Conservation (phyloP, 2,329 filamentous ascomycete species). For the Cladobotryum mycophilum region DNA sequence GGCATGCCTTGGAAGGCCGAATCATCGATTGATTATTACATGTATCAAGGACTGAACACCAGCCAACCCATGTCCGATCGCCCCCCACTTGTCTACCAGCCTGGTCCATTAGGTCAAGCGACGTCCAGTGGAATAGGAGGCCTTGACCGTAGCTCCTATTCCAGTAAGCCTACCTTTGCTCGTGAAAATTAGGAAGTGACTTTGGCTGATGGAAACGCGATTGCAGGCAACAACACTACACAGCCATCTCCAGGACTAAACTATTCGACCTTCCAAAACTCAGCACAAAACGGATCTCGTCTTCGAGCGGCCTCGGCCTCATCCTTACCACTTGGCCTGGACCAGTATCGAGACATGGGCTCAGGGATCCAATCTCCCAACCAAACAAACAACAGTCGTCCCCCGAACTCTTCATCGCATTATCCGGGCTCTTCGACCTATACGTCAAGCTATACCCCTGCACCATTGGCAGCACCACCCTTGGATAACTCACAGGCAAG, state of each 20-base stretch:
- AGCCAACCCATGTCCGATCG: conserved; percentile 43
- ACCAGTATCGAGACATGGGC: conserved; percentile 38
- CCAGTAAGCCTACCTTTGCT: conserved; percentile 35
- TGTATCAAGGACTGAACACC: conserved; percentile 39
- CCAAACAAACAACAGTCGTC: conserved; percentile 1
- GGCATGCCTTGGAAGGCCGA: conserved; percentile 60
- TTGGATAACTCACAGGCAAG: conserved; percentile 10
- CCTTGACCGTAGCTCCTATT: conserved; percentile 48
- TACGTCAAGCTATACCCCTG: conserved; percentile 46
- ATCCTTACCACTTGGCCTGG: conserved; percentile 39
- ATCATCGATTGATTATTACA: conserved; percentile 48
- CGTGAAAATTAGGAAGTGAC: background rate
- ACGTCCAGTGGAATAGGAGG: conserved; percentile 33
- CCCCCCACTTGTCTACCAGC: conserved; percentile 45
- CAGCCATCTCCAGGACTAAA: conserved; percentile 45
- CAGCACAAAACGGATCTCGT: conserved; percentile 38
- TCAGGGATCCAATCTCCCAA: conserved; percentile 12
- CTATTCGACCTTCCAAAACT: conserved; percentile 39
- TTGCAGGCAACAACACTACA: conserved; percentile 29
- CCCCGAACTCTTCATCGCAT: conserved; percentile 29
- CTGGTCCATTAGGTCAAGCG: conserved; percentile 35
- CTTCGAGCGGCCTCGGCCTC: conserved; percentile 44
- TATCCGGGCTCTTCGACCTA: conserved; percentile 40
- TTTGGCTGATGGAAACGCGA: background rate
- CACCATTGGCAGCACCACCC: conserved; percentile 37